phyloP scores from a whole-genome alignment of 1,284 basidiomycete genomes.

The Tremellales sp. region DNA sequence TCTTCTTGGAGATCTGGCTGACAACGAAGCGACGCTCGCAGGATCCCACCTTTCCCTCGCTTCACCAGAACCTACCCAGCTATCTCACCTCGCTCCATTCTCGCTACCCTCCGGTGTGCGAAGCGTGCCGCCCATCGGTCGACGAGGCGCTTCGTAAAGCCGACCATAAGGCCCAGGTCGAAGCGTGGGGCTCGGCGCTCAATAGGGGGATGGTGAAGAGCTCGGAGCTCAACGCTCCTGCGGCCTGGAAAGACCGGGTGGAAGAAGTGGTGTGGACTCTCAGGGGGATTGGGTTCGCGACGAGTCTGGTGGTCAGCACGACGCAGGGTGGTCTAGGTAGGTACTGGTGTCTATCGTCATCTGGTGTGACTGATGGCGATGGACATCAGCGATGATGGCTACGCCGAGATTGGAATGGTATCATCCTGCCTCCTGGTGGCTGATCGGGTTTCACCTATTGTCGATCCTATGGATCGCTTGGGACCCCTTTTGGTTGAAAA shows the following conservation, averaged over 20 bases:
- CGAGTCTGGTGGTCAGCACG: constrained; percentile 11
- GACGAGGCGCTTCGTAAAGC: constrained; percentile 72
- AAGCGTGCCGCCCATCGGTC: constrained; percentile 66
- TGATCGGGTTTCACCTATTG: constrained; percentile 10
- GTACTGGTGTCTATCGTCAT: no score
- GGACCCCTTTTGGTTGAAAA: constrained; percentile 39
- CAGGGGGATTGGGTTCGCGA: constrained; percentile 20
- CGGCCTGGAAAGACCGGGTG: not conserved
- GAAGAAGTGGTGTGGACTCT: constrained; percentile 29
- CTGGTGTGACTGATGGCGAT: no score
- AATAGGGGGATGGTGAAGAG: constrained; percentile 17
- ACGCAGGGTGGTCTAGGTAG: constrained; percentile 17
- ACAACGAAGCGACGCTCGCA: constrained; percentile 37
- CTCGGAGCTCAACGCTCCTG: not conserved
- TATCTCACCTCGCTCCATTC: constrained; percentile 69
- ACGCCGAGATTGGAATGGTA: no score
- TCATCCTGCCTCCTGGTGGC: not conserved
- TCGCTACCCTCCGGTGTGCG: constrained; percentile 82
- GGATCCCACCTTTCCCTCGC: constrained; percentile 65
- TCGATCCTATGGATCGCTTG: constrained; percentile 40
- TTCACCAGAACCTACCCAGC: constrained; percentile 61
- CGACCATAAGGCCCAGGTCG: constrained; percentile 74
- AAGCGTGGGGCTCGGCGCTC: constrained; percentile 56
- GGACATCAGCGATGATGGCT: no score
- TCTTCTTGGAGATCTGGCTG: constrained; percentile 1